Evolutionary conservation across 2,329 filamentous ascomycete genomes (phyloP), one percentile per base, ranked within the genome.

Genomic region (Trichocomaceae sp.): DNA sequence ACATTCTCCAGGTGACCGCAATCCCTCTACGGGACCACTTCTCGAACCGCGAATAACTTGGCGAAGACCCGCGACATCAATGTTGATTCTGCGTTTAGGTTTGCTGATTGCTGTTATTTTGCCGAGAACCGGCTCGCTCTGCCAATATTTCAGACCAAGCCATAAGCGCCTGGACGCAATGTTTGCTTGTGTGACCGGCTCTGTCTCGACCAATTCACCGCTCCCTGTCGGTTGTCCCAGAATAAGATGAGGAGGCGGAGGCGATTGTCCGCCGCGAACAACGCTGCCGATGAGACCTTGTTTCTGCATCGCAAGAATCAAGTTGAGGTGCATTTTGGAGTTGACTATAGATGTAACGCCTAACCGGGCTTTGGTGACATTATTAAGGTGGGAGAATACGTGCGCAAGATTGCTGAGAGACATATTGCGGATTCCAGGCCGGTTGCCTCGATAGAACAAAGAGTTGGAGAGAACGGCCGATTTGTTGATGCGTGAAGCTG

Each of bases 61-160:
- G 44, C 80, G 78, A 58, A 96, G 71, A 47, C 84, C 80, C 15
- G 74, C 59, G 22, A 85, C 77, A 50, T 83, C 78, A 58, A 89
- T 77, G 62, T 80, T 86, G 68, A 95, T 80, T 62, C 83, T 73
- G 60, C 89, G 80, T 64, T 82, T 91, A 9, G 90, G 87, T 71
- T 85, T 92, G 65, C 82, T 86, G 57, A 95, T 77, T 66, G 86
- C 70, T 48, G 72, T 70, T 64, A 92, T 79, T 60, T 82, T 79
- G 59, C 77, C 78, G 61, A 96, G 74, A 20, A 96, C 90, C 5
- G 91, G 89, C 70, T 85, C 79, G 66, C 87, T 87, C 62, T 90
- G 84, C 82, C 83, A 88, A 80, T 96, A 96, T 76, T 96, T 96
- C 65, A 96, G 76, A 1, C 90, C 90, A 12, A 96, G 73, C 91